Percentiles rank a stretch among this genome's conserved stretches.
Conservation (phyloP, 371 early-diverging fungal genomes). For the Rhizomucor pusillus region DNA sequence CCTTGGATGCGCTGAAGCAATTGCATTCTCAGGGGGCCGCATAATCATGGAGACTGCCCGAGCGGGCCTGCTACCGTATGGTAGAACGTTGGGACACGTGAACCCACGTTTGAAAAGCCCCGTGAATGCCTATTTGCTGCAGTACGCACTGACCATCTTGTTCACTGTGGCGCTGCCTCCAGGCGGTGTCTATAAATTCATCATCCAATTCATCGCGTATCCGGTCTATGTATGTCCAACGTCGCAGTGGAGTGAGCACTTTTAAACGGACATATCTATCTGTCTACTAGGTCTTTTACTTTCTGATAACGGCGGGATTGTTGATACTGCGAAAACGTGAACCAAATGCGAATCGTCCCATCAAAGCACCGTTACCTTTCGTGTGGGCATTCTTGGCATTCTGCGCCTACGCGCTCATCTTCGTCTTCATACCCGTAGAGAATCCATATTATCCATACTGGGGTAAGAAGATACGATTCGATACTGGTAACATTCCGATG, state of each 20-base stretch:
- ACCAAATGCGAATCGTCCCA: constrained; percentile 32
- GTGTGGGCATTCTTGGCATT: constrained; percentile 27
- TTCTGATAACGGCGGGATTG: constrained; percentile 29
- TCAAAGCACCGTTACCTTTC: constrained; percentile 28
- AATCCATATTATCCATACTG: constrained; percentile 42
- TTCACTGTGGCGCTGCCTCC: constrained; percentile 40
- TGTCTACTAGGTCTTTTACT: constrained; percentile 36
- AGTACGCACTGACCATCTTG: constrained; percentile 29
- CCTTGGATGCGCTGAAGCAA: constrained; percentile 36
- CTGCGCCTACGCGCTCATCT: constrained; percentile 32
- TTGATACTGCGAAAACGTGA: constrained; percentile 35
- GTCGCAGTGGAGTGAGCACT: neutral
- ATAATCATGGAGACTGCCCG: constrained; percentile 41
- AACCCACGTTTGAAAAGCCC: constrained; percentile 30
- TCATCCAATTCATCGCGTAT: constrained; percentile 35
- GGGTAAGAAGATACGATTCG: constrained; percentile 29
- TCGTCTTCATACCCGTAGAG: constrained; percentile 43
- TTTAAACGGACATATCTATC: constrained; percentile 13
- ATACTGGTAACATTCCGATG: no score
- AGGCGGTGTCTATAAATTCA: constrained; percentile 41
- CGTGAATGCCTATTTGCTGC: constrained; percentile 36
- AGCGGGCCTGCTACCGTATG: constrained; percentile 41
- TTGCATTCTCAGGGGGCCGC: constrained; percentile 29
- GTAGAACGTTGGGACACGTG: constrained; percentile 33
- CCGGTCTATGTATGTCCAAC: constrained; percentile 29